These are phyloP conservation scores for Ustilago hordei DNA, from an alignment of 1,284 basidiomycete genomes.

Conservation along the genomic window DNA sequence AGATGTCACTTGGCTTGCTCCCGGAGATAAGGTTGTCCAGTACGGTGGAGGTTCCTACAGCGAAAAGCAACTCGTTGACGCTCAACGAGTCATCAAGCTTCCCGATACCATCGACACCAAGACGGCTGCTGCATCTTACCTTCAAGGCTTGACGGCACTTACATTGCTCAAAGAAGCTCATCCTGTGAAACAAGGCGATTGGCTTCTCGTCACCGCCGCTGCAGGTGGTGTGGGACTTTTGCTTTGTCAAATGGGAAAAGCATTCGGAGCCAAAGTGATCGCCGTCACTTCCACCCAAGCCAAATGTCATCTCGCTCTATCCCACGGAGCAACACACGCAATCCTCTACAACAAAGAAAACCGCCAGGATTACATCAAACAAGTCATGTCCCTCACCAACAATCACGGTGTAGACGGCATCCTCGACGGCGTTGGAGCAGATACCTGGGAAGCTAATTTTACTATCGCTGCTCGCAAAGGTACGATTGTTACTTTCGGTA, in stretches of 20 bases:
- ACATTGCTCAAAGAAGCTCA: conserved; percentile 86
- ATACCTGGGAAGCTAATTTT: conserved; percentile 76
- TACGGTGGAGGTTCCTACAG: conserved; percentile 76
- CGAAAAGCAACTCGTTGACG: conserved; percentile 80
- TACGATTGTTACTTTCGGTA: conserved; percentile 85
- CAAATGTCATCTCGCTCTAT: conserved; percentile 85
- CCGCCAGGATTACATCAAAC: conserved; percentile 39
- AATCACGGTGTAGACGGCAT: conserved; percentile 84
- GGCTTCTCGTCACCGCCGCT: conserved; percentile 84
- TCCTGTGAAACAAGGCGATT: conserved; percentile 77
- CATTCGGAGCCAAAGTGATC: conserved; percentile 85
- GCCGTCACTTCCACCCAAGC: conserved; percentile 89
- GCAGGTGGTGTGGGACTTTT: conserved; percentile 79
- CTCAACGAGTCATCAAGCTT: conserved; percentile 76
- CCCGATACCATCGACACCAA: conserved; percentile 74
- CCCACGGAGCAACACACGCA: conserved; percentile 86
- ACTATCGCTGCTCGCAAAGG: conserved; percentile 74
- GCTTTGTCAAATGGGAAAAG: conserved; percentile 72
- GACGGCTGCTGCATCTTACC: conserved; percentile 77
- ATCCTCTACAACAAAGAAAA: conserved; percentile 77
- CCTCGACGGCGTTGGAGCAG: conserved; percentile 90
- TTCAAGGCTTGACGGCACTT: conserved; percentile 85
- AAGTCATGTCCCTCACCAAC: conserved; percentile 76
- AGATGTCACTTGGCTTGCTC: conserved; percentile 70
- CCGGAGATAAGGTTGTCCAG: conserved; percentile 77